A percentile compares a stretch with the other conserved stretches of the same genome.
These are phyloP conservation scores for Apiospora hydei DNA, from an alignment of 2,329 filamentous ascomycete species.

Conservation along the genomic window DNA sequence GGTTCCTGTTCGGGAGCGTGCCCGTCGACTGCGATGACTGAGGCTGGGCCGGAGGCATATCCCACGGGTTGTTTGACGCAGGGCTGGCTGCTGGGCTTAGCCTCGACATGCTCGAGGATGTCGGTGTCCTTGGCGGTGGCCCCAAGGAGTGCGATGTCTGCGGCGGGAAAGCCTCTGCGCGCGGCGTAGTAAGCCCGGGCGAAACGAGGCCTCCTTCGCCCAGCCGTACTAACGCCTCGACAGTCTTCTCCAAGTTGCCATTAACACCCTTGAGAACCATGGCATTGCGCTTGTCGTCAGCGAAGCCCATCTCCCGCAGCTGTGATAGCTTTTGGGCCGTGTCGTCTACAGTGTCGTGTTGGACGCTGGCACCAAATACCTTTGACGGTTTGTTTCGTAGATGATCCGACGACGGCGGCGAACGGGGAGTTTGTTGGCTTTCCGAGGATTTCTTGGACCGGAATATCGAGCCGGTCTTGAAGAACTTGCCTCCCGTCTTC, in stretches of 20 bases:
- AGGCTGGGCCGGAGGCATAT: conserved; percentile 61
- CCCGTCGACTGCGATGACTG: conserved; percentile 72
- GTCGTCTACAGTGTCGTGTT: conserved; percentile 60
- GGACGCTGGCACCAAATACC: conserved; percentile 74
- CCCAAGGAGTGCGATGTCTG: conserved; percentile 60
- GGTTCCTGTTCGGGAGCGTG: conserved; percentile 64
- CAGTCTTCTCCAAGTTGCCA: conserved; percentile 84
- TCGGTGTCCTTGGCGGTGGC: conserved; percentile 50
- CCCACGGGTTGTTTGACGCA: conserved; percentile 70
- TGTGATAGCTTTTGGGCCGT: conserved; percentile 79
- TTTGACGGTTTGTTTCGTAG: conserved; percentile 70
- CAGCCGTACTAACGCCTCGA: conserved; percentile 83
- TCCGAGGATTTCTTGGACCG: conserved; percentile 63
- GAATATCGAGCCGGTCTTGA: conserved; percentile 71
- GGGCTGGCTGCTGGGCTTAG: conserved; percentile 42
- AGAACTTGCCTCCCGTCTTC: conserved; percentile 69
- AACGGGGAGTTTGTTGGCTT: conserved; percentile 40
- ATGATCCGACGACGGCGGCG: conserved; percentile 32
- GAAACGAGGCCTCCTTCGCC: conserved; percentile 70
- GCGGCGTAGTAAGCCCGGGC: conserved; percentile 53
- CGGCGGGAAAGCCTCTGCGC: conserved; percentile 46
- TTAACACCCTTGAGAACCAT: conserved; percentile 82
- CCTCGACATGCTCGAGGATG: conserved; percentile 40
- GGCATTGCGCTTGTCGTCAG: conserved; percentile 80
- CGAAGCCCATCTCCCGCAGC: conserved; percentile 91